Conservation (phyloP, 1,139 yeast species). For the Scheffersomyces parashehatae region DNA sequence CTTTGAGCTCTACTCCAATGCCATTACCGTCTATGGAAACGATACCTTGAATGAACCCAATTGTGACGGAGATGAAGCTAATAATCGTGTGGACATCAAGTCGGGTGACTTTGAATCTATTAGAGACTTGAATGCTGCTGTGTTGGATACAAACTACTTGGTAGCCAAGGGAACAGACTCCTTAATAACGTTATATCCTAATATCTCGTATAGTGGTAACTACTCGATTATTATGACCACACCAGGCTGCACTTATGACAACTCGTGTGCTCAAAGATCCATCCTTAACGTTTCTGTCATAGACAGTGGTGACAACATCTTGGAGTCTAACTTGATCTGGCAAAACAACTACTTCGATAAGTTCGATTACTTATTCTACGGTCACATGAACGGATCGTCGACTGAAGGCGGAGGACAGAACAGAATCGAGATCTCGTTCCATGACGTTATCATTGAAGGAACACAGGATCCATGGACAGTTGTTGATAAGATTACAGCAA, state of each 20-base stretch:
- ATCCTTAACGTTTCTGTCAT: constrained; percentile 73
- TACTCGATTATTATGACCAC: constrained; percentile 75
- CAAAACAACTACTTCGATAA: constrained; percentile 82
- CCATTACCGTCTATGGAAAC: constrained; percentile 68
- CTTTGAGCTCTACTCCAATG: constrained; percentile 67
- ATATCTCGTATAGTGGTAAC: constrained; percentile 70
- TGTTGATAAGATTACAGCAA: constrained; percentile 67
- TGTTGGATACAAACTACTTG: constrained; percentile 28
- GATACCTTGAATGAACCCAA: constrained; percentile 68
- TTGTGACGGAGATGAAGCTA: constrained; percentile 41
- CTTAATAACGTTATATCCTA: constrained; percentile 65
- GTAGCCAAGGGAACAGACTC: constrained; percentile 34
- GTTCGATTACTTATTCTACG: constrained; percentile 75
- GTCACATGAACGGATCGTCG: constrained; percentile 56
- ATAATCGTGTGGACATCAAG: constrained; percentile 28
- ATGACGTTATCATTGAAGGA: constrained; percentile 29
- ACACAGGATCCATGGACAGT: constrained; percentile 53
- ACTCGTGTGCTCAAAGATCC: constrained; percentile 71
- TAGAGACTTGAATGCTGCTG: constrained; percentile 15
- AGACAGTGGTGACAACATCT: constrained; percentile 44
- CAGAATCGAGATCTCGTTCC: constrained; percentile 48
- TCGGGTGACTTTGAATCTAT: constrained; percentile 38
- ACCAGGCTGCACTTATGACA: constrained; percentile 80
- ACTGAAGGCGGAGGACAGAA: constrained; percentile 44
- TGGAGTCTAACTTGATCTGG: constrained; percentile 51